Conservation (phyloP, 164 flowering plant genomes). For the Vitis vinifera region ASM3070453v1 NC_081818.1:24917501-24918000, state of each 20-base stretch:
- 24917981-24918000: background rate
- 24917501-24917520: background rate
- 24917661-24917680: conserved; percentile 22
- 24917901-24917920: conserved; percentile 8
- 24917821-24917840: no score
- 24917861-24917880: conserved; percentile 37
- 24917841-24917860: background rate
- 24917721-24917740: conserved; percentile 35
- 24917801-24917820: no score
- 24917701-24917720: conserved; percentile 26
- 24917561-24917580: conserved; percentile 21
- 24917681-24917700: conserved; percentile 32
- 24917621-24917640: conserved; percentile 31
- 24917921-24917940: background rate
- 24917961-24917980: background rate
- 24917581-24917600: conserved; percentile 32
- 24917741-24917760: background rate
- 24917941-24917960: conserved; percentile 6
- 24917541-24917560: background rate
- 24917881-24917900: conserved; percentile 38
- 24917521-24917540: conserved; percentile 22
- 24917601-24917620: conserved; percentile 32
- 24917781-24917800: no score
- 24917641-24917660: conserved; percentile 4
- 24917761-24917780: no score